Percentiles rank a stretch among this genome's conserved stretches.
Conservation (phyloP, 768 basidiomycete genomes). For the Kwoniella europaea region DNA sequence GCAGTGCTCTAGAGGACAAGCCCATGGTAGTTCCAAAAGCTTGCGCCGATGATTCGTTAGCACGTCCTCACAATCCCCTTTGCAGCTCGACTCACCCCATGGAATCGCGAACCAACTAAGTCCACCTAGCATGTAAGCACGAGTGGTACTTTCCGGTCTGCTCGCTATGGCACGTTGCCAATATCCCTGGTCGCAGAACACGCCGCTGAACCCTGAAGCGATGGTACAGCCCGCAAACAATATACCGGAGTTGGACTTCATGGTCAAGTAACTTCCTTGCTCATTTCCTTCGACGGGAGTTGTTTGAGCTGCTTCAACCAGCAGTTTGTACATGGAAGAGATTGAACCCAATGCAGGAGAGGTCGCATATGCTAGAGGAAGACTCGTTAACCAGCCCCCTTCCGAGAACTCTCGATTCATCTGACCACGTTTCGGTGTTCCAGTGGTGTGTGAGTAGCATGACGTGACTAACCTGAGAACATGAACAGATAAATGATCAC, state of each 20-base stretch:
- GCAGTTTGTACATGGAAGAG: constrained; percentile 62
- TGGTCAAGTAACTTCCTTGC: constrained; percentile 65
- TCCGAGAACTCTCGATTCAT: too few species aligned
- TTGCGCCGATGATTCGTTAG: background rate
- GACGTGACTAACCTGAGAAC: constrained; percentile 43
- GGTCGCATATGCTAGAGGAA: constrained; percentile 41
- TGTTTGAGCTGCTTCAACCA: constrained; percentile 62
- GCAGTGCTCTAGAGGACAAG: constrained; percentile 60
- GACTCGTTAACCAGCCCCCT: too few species aligned
- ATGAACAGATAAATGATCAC: constrained; percentile 58
- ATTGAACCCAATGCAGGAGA: constrained; percentile 61
- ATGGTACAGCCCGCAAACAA: constrained; percentile 57
- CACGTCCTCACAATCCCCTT: background rate
- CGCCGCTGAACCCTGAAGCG: constrained; percentile 33
- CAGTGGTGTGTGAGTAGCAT: background rate
- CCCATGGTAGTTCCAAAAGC: constrained; percentile 63
- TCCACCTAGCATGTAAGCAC: constrained; percentile 64
- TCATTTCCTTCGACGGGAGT: constrained; percentile 64
- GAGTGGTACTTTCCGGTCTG: constrained; percentile 58
- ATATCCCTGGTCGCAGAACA: constrained; percentile 56
- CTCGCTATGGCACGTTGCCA: constrained; percentile 64
- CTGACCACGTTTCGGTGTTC: too few species aligned
- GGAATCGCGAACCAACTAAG: constrained; percentile 68
- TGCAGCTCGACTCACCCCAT: constrained; percentile 46
- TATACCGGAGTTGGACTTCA: constrained; percentile 62